Conservation (phyloP, 306 rosid genomes). For the Cajanus cajan region DNA sequence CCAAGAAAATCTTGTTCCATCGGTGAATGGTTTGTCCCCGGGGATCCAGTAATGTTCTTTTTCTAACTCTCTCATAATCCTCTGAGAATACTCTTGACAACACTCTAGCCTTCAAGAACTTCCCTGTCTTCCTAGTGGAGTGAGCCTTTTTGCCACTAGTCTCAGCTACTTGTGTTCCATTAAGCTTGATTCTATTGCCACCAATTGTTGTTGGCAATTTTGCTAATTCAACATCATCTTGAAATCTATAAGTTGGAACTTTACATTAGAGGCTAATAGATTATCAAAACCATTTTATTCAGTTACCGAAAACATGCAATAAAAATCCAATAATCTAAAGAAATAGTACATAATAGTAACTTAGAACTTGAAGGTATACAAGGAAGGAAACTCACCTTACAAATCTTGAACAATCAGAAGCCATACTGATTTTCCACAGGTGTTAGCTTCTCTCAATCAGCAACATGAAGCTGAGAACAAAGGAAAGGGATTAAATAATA, state of each 20-base stretch:
- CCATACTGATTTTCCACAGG: conserved; percentile 49
- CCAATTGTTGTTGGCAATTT: conserved; percentile 1
- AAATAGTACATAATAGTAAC: neutral
- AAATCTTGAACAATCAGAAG: conserved; percentile 59
- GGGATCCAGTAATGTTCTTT: conserved; percentile 49
- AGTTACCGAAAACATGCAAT: neutral
- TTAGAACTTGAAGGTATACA: neutral
- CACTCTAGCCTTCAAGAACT: conserved; percentile 45
- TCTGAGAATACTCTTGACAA: conserved; percentile 58
- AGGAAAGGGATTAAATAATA: conserved; percentile 1
- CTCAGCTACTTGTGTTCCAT: conserved; percentile 42
- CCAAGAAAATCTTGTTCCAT: conserved; percentile 54
- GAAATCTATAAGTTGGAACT: conserved; percentile 36
- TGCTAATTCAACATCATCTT: conserved; percentile 43
- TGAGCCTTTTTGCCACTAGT: conserved; percentile 30
- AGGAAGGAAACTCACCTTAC: conserved; percentile 46
- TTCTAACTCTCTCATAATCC: conserved; percentile 47
- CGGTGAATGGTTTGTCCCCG: conserved; percentile 44
- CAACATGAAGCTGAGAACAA: conserved; percentile 26
- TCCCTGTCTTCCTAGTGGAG: conserved; percentile 22
- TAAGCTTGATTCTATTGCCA: conserved; percentile 27
- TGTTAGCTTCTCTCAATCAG: conserved; percentile 29
- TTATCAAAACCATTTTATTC: neutral
- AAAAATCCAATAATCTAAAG: neutral
- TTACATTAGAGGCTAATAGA: conserved; percentile 7